phyloP scores from a whole-genome alignment of 2,329 filamentous ascomycete species.

The Cladosporium sp. region DNA sequence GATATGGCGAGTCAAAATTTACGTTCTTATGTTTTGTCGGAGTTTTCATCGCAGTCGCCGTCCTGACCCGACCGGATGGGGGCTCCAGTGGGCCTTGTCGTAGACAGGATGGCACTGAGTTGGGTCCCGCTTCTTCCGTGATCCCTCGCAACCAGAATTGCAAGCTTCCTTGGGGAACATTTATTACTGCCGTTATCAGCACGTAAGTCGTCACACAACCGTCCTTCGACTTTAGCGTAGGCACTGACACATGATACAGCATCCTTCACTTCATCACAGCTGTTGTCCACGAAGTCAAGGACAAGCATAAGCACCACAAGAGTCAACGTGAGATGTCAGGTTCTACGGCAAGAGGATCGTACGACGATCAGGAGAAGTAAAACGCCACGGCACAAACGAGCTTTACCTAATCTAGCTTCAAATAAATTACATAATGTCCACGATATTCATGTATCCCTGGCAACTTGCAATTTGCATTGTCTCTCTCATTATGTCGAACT shows the following conservation, averaged over 20 bases:
- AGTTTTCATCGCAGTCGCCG: conserved; percentile 42
- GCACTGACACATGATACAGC: conserved; percentile 20
- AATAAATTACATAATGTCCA: too few species aligned
- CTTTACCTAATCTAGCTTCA: too few species aligned
- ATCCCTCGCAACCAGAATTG: conserved; percentile 30
- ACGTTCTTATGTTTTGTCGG: conserved; percentile 38
- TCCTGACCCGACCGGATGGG: conserved; percentile 29
- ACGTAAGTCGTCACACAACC: conserved; percentile 34
- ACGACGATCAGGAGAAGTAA: not conserved
- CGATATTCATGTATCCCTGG: too few species aligned
- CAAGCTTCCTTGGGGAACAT: conserved; percentile 41
- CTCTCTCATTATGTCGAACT: too few species aligned
- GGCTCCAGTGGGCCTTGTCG: conserved; percentile 2
- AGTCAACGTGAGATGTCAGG: conserved; percentile 6
- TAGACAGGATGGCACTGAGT: conserved; percentile 12
- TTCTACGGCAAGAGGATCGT: not conserved
- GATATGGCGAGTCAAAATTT: too few species aligned
- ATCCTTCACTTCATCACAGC: conserved; percentile 42
- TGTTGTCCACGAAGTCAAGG: conserved; percentile 37
- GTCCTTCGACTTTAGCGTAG: not conserved
- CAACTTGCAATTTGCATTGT: too few species aligned
- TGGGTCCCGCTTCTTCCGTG: not conserved
- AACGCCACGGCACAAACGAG: too few species aligned
- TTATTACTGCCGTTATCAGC: conserved; percentile 42
- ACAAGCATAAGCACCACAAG: conserved; percentile 18